These are phyloP conservation scores for Xanthoconium stramineum DNA, from an alignment of 768 basidiomycete genomes.

Conservation along the genomic window DNA sequence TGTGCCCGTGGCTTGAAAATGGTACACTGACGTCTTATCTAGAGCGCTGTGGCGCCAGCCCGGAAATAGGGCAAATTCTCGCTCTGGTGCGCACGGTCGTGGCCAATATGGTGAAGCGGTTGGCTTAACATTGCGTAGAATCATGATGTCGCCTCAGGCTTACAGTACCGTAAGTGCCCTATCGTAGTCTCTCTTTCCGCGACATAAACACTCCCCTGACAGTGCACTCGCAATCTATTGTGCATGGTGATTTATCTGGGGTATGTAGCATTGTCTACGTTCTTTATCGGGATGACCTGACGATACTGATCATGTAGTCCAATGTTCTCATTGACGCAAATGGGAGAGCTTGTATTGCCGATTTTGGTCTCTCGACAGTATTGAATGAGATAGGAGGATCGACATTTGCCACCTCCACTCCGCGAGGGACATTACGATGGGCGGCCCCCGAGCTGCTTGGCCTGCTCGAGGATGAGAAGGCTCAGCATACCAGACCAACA, in stretches of 20 bases:
- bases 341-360: neutral
- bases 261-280: neutral
- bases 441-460: conserved; percentile 40
- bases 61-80: neutral
- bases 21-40: neutral
- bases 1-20: conserved; percentile 1
- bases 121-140: neutral
- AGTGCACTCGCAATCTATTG: neutral
- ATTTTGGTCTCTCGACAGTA: neutral
- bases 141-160: neutral
- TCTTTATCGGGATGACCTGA: neutral
- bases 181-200: neutral
- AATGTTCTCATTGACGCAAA: neutral
- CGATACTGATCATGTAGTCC: neutral
- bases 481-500: neutral
- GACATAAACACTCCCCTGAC: neutral
- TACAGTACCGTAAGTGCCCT: neutral
- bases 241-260: neutral
- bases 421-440: conserved; percentile 34
- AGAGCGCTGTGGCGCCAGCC: neutral
- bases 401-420: neutral
- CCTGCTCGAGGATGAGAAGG: conserved; percentile 3
- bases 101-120: neutral
- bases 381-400: neutral
- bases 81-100: neutral